Evolutionary conservation across 495 filamentous ascomycete genomes (phyloP).

Genomic region (Talaromyces proteolyticus): DNA sequence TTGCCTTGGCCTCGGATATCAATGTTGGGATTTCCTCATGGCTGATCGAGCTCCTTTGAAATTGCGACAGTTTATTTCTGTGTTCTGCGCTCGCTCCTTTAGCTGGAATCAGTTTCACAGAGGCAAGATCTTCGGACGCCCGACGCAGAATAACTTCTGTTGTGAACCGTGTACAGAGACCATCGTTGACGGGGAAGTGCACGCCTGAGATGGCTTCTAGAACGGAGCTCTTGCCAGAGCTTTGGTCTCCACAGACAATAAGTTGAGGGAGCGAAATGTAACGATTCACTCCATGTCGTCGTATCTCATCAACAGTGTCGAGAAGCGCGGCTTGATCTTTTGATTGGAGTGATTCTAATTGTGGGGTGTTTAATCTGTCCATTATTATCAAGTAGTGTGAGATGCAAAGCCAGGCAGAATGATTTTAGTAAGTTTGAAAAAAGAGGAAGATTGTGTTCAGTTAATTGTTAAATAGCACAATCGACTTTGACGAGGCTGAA

Average conservation of each 20-base stretch:
- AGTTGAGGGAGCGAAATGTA: conserved; percentile 59
- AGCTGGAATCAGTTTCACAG: conserved; percentile 9
- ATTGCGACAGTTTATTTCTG: not conserved
- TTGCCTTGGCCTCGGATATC: conserved; percentile 7
- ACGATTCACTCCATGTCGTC: conserved; percentile 46
- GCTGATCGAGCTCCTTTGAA: conserved; percentile 4
- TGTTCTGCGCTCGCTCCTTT: not conserved
- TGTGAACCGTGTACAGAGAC: conserved; percentile 29
- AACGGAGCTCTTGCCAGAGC: conserved; percentile 41
- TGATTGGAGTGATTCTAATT: conserved; percentile 5
- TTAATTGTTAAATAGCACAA: too few species aligned
- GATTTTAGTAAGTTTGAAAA: too few species aligned
- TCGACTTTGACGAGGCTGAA: too few species aligned
- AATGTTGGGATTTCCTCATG: conserved; percentile 6
- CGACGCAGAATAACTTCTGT: conserved; percentile 41
- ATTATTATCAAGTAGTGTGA: too few species aligned
- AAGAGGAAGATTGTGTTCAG: too few species aligned
- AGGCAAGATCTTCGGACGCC: conserved; percentile 13
- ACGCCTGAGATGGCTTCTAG: conserved; percentile 36
- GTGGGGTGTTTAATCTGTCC: not conserved
- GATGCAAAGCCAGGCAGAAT: too few species aligned
- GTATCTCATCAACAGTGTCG: conserved; percentile 47
- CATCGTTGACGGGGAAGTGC: conserved; percentile 30
- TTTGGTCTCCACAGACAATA: conserved; percentile 58
- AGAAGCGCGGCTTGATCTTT: conserved; percentile 15